Base-by-base conservation (phyloP, 495 filamentous ascomycete species). In the Paragyromitra xinjiangensis region DNA sequence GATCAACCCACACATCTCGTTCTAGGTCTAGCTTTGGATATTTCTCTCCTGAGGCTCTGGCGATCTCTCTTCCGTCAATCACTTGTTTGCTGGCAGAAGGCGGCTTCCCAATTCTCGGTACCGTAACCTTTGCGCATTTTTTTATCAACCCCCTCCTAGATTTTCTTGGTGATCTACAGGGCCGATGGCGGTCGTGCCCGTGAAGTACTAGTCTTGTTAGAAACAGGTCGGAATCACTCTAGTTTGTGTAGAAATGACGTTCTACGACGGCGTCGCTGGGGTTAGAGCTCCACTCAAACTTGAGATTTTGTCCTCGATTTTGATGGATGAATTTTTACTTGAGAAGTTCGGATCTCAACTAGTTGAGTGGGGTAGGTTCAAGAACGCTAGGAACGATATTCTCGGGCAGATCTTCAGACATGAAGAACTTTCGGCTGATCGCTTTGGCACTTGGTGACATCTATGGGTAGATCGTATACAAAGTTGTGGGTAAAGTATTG, bases 81-180 rank as follows among this genome's bases (percentile, higher is more conserved):
- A 62, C 8, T 39, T 51, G 56, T 40, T 64, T n/a, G 24, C 42
- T 55, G 48, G 69, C 55, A 24, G 7, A 16, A 24, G 14, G 39
- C 11, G 22, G 42, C n/a, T 62, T 62, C 16, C 39, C 44, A 9
- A 67, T 40, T 68, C 40, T 68, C 66, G 72, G 53, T 70, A 75
- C 64, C 64, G 37, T 69, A 44, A 22, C 62, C 44, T 19, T 40
- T 69, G 55, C 53, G 62, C 40, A 64, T 59, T 55, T 44, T 26
- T 61, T 16, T 34, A 19, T 24, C 7, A 22, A 2, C 50, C 4
- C 4, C 50, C 29, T 11, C 34, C 71, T 16, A 16, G 29, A 39
- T 40, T 19, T 24, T 3, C 34, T 58, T 64, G 55, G 8, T 12
- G 71, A 75, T 75, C 71, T 69, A 69, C 71, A 75, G 71, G 71